Evolutionary conservation across 257 asterid genomes (phyloP).

Genomic region (Salvia rosmarinus): DNA sequence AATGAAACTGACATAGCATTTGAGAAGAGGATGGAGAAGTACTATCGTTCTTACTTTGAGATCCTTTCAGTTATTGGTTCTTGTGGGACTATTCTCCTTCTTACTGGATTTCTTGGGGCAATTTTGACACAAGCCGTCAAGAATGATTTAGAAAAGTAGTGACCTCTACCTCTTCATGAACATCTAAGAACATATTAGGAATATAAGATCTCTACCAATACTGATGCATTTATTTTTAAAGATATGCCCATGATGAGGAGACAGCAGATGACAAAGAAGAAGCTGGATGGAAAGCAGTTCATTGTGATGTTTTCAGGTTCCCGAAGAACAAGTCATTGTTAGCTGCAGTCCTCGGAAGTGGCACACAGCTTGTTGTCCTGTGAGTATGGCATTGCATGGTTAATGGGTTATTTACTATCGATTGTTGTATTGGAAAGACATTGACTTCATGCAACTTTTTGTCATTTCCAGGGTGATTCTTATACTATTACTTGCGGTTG

Average conservation of each 20-base stretch:
- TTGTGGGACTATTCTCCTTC: slow-evolving; percentile 61
- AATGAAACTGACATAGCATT: slow-evolving; percentile 55
- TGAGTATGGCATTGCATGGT: slow-evolving; percentile 35
- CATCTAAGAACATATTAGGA: slow-evolving; percentile 10
- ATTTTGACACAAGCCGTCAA: slow-evolving; percentile 66
- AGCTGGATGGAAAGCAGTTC: slow-evolving; percentile 76
- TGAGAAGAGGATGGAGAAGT: slow-evolving; percentile 71
- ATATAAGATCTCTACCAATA: slow-evolving; percentile 17
- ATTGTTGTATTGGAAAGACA: background rate
- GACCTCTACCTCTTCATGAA: slow-evolving; percentile 11
- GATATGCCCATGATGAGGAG: slow-evolving; percentile 73
- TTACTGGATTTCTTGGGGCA: slow-evolving; percentile 64
- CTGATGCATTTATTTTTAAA: slow-evolving; percentile 24
- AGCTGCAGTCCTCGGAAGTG: slow-evolving; percentile 70
- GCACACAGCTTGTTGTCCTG: slow-evolving; percentile 67
- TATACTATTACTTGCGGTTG: slow-evolving; percentile 59
- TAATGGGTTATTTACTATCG: background rate
- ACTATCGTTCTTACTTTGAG: slow-evolving; percentile 55
- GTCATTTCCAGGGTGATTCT: slow-evolving; percentile 50
- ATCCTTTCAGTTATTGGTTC: slow-evolving; percentile 70
- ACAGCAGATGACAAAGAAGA: slow-evolving; percentile 65
- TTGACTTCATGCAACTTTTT: background rate
- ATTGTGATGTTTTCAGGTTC: slow-evolving; percentile 75
- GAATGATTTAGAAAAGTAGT: slow-evolving; percentile 69
- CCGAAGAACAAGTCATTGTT: slow-evolving; percentile 63